Evolutionary conservation across 805 yeast species (phyloP).

Genomic region (Sugiyamaella qingdaonensis): DNA sequence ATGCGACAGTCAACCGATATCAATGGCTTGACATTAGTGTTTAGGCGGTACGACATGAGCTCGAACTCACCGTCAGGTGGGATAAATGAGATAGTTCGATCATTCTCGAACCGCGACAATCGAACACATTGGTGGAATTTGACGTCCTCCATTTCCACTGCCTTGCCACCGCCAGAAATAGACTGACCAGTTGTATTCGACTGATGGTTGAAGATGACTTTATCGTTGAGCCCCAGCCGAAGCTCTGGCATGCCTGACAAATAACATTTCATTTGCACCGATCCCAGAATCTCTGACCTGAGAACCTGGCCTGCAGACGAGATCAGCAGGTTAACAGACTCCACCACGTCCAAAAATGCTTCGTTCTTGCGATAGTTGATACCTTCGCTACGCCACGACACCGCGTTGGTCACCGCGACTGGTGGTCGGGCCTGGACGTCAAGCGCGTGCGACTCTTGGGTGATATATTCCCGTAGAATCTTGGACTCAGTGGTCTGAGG

Average conservation of each 20-base stretch:
- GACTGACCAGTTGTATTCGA: conserved; percentile 27
- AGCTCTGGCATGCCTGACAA: conserved; percentile 88
- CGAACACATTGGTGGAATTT: conserved; percentile 89
- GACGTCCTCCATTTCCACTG: conserved; percentile 53
- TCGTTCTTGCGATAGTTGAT: conserved; percentile 84
- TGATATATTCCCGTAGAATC: conserved; percentile 72
- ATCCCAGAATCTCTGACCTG: conserved; percentile 67
- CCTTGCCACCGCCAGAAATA: conserved; percentile 26
- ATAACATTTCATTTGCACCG: conserved; percentile 66
- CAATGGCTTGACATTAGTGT: conserved; percentile 43
- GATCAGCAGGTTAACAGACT: conserved; percentile 63
- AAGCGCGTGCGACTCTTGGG: conserved; percentile 47
- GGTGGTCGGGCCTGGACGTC: conserved; percentile 47
- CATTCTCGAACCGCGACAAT: conserved; percentile 55
- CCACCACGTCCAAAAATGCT: conserved; percentile 82
- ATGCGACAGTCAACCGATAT: conserved; percentile 48
- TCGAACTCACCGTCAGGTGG: conserved; percentile 90
- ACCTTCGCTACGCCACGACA: conserved; percentile 92
- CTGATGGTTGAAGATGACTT: conserved; percentile 26
- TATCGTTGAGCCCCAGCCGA: conserved; percentile 64
- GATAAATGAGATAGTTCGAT: conserved; percentile 62
- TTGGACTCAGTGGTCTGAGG: conserved; percentile 79
- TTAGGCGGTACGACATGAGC: conserved; percentile 50
- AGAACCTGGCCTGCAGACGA: conserved; percentile 59
- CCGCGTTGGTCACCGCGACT: conserved; percentile 69